Evolutionary conservation across 225 moss, liverwort and hornwort species (phyloP).

Genomic region (Takakia lepidozioides): DNA sequence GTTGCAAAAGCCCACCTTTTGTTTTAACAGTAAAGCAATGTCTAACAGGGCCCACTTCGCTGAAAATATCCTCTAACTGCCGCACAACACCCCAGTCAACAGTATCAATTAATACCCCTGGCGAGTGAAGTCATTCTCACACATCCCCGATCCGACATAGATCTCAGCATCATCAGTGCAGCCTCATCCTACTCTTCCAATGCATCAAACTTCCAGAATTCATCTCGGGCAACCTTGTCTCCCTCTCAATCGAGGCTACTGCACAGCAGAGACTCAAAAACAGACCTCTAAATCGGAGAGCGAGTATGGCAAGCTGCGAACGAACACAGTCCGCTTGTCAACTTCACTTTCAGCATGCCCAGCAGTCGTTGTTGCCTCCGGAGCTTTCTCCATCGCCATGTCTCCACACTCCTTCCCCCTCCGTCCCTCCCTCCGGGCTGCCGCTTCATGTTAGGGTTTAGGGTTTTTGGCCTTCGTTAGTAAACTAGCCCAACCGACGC

Average conservation of each 20-base stretch:
- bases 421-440: neutral
- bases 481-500: too few relatives aligned
- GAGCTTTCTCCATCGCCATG: conserved; percentile 14
- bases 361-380: neutral
- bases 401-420: neutral
- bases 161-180: too few relatives aligned
- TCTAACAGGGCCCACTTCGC: conserved; percentile 88
- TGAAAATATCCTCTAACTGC: conserved; percentile 81
- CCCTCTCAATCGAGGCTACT: too few relatives aligned
- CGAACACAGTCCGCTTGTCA: conserved; percentile 47
- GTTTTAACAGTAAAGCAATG: conserved; percentile 95
- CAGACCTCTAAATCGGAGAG: conserved; percentile 33
- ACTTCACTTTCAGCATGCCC: conserved; percentile 13
- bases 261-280: too few relatives aligned
- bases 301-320: conserved; percentile 45
- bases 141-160: too few relatives aligned
- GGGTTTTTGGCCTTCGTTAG: neutral
- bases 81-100: too few relatives aligned
- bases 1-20: conserved; percentile 43
- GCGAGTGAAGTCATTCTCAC: too few relatives aligned
- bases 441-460: conserved; percentile 3
- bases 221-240: too few relatives aligned
- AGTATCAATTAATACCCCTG: too few relatives aligned
- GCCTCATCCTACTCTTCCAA: too few relatives aligned
- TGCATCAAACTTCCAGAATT: too few relatives aligned